Evolutionary conservation across 129 eudicot species (phyloP).

Genomic region (Flaveria sonorensis): DNA sequence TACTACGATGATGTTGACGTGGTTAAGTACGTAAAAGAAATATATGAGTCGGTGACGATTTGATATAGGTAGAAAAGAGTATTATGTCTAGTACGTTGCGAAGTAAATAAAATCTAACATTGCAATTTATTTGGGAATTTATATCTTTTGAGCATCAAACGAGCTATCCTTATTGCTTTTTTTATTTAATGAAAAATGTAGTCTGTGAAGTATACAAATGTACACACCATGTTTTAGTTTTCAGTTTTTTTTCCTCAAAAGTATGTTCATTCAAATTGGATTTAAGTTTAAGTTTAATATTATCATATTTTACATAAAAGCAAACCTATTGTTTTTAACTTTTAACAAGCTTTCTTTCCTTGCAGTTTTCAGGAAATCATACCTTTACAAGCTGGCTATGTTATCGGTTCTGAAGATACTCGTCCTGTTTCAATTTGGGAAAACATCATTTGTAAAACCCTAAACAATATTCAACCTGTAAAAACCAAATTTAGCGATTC

Average conservation of each 20-base stretch:
- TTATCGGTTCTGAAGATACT: conserved; percentile 82
- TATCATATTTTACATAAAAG: conserved; percentile 2
- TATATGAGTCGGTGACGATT: too few species aligned
- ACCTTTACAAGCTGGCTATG: conserved; percentile 78
- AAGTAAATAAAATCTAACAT: too few species aligned
- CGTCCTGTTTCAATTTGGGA: conserved; percentile 83
- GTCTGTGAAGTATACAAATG: not conserved
- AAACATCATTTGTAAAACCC: conserved; percentile 68
- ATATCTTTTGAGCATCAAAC: too few species aligned
- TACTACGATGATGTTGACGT: too few species aligned
- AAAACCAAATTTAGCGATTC: conserved; percentile 23
- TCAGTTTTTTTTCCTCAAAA: not conserved
- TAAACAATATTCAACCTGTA: conserved; percentile 45
- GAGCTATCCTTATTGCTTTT: not conserved
- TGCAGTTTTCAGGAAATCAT: conserved; percentile 82
- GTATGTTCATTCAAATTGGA: not conserved
- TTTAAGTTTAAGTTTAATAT: not conserved
- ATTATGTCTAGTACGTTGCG: too few species aligned
- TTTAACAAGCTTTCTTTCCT: not conserved
- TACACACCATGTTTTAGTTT: not conserved
- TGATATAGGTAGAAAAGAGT: too few species aligned
- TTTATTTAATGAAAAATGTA: too few species aligned
- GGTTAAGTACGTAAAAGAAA: too few species aligned
- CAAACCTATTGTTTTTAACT: not conserved
- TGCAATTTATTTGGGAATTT: not conserved